Percentiles rank a stretch among this genome's conserved stretches.
Evolutionary conservation across 495 filamentous ascomycete species (phyloP).

Genomic region (Xylona heveae): DNA sequence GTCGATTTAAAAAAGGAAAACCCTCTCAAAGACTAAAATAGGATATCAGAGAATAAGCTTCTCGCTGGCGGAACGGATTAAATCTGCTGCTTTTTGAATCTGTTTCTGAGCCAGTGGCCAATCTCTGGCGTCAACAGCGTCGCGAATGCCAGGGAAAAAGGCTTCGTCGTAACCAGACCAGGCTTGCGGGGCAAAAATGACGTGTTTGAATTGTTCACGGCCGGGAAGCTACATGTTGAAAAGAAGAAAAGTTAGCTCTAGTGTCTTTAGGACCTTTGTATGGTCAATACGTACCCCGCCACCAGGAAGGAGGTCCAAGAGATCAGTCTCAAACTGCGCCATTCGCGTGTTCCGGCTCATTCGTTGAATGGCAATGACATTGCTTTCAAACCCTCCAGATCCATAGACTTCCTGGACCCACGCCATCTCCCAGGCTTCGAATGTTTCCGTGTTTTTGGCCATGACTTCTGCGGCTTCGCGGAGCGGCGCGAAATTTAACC

Average conservation of each 20-base stretch:
- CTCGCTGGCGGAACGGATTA: conserved; percentile 42
- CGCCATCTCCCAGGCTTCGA: conserved; percentile 46
- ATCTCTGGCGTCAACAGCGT: conserved; percentile 51
- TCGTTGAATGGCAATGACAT: conserved; percentile 35
- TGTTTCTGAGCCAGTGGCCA: conserved; percentile 48
- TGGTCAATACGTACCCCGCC: conserved; percentile 52
- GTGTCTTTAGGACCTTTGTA: background rate
- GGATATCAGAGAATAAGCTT: conserved; percentile 26
- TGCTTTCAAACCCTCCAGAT: conserved; percentile 46
- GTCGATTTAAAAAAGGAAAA: too few relatives aligned
- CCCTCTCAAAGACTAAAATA: too few relatives aligned
- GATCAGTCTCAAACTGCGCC: conserved; percentile 59
- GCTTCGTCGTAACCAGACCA: conserved; percentile 59
- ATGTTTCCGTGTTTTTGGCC: conserved; percentile 32
- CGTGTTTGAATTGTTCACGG: conserved; percentile 86
- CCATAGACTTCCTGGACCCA: conserved; percentile 51
- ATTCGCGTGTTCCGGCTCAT: conserved; percentile 49
- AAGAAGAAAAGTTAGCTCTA: background rate
- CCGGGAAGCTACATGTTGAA: conserved; percentile 41
- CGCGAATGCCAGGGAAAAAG: conserved; percentile 69
- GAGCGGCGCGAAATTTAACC: conserved; percentile 34
- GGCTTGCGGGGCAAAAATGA: conserved; percentile 63
- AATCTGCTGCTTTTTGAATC: conserved; percentile 48
- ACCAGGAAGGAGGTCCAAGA: conserved; percentile 48
- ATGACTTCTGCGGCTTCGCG: conserved; percentile 38